Base-by-base conservation (phyloP, 129 eudicot genomes). In the Ambrosia trifida region DNA sequence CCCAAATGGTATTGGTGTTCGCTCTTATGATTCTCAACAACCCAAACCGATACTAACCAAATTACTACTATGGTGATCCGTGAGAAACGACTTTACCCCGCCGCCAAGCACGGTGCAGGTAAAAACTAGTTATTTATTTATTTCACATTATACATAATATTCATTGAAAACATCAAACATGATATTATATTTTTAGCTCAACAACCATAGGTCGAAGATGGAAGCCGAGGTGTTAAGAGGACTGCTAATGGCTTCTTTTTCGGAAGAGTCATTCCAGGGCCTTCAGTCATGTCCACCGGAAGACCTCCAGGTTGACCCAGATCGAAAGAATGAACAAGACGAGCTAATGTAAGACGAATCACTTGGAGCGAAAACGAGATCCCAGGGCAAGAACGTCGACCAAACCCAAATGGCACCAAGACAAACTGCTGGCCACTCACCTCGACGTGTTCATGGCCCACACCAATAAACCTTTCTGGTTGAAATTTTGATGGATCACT, bases 341-440 rank as follows among this genome's bases (percentile, higher is more conserved):
- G 76, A 12, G 90, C 87, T 47, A 85, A 35, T 3, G 78, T 63
- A 36, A 85, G 40, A 11, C 69, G 85, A 68, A 76, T 44, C 7
- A 79, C 43, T 18, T 67, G 67, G 17, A 72, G 75, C 33, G 73
- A 72, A 38, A 82, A 54, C 13, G 80, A 46, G 4, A 28, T 36
- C 5, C 89, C 89, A 9, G 82, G 80, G 12, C 84, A 85, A 16
- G 70, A 58, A 56, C 89, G 71, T 40, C 81, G 69, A 14, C 89
- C 89, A 35, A 75, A 72, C 10, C 89, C 86, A 71, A 81, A 78
- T 7, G 83, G 83, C 43, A 82, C 32, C 0, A 78, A 43, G 47
- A 73, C 83, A 63, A 73, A 81, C 24, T 74, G 56, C 0, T 74
- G 67, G 18, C 80, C 86, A 60, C 30, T 68, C 4, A 78, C 5